A percentile compares a stretch with the other conserved stretches of the same genome.
Conservation (phyloP, 2,329 filamentous ascomycete genomes). For the Neurospora crassa region DNA sequence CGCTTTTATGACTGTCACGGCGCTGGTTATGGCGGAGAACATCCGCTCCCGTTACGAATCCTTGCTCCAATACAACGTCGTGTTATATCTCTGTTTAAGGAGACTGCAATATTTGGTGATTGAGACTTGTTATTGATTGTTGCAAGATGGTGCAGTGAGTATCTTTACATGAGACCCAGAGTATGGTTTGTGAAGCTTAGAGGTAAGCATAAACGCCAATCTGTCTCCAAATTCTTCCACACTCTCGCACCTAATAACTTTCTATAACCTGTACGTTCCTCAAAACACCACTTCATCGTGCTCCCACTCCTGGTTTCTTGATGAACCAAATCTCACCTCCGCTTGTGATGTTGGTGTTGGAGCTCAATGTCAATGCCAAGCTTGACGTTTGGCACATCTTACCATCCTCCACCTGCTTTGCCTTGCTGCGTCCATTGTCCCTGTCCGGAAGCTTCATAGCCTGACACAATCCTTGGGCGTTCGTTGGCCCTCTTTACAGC, state of each 20-base stretch:
- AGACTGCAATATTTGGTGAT: not conserved
- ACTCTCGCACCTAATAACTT: too few species aligned
- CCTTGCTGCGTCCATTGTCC: not conserved
- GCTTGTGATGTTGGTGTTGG: not conserved
- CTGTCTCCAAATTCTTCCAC: not conserved
- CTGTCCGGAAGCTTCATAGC: not conserved
- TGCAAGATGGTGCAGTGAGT: not conserved
- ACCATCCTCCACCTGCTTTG: not conserved
- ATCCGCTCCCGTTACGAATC: slow-evolving; percentile 52
- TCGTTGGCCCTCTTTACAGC: not conserved
- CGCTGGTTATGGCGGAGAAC: slow-evolving; percentile 58
- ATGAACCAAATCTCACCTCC: not conserved
- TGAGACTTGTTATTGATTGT: not conserved
- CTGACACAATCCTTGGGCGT: not conserved
- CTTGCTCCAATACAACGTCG: slow-evolving; percentile 50
- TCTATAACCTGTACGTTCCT: not conserved
- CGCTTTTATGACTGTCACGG: slow-evolving; percentile 62
- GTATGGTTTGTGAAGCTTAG: not conserved
- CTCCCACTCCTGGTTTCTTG: not conserved
- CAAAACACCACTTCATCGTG: not conserved
- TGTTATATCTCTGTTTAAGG: not conserved
- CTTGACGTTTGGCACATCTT: not conserved
- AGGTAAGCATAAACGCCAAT: not conserved
- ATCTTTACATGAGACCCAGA: not conserved
- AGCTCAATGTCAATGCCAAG: not conserved